Evolutionary conservation across 805 yeast species (phyloP).

Genomic region (Hagleromyces aurorensis): DNA sequence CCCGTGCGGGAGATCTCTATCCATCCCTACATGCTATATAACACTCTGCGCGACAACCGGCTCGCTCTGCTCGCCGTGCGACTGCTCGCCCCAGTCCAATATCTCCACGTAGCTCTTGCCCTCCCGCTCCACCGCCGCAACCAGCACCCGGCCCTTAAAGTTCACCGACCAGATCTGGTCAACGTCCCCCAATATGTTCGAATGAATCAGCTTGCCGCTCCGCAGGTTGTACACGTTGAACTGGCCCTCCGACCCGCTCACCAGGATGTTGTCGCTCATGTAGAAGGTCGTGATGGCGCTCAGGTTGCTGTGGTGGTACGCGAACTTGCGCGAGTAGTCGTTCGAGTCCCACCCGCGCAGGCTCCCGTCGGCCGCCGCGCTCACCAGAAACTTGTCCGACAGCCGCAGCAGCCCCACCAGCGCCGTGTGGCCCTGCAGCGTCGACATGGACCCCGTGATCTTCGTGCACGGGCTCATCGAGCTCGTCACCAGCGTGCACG

Average conservation of each 20-base stretch:
- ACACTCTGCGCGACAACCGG: no score
- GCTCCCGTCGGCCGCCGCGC: constrained; percentile 95
- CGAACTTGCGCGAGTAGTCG: constrained; percentile 54
- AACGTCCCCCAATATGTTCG: constrained; percentile 64
- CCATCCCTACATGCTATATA: no score
- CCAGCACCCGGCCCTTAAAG: constrained; percentile 75
- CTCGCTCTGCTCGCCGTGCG: no score
- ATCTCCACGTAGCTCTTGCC: constrained; percentile 74
- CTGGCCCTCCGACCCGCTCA: constrained; percentile 85
- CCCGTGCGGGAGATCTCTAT: no score
- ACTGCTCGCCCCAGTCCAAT: constrained; percentile 62
- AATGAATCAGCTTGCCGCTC: constrained; percentile 64
- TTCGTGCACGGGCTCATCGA: constrained; percentile 22
- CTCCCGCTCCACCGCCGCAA: constrained; percentile 80
- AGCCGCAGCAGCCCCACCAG: constrained; percentile 82
- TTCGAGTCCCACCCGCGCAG: constrained; percentile 89
- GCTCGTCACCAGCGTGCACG: constrained; percentile 18
- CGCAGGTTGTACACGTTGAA: constrained; percentile 81
- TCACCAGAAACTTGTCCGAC: constrained; percentile 67
- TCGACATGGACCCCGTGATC: constrained; percentile 36
- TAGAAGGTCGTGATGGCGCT: constrained; percentile 90
- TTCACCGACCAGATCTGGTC: constrained; percentile 94
- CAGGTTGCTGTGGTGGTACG: constrained; percentile 69
- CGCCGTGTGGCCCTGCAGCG: constrained; percentile 81
- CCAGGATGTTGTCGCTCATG: constrained; percentile 73